Evolutionary conservation across 306 rosid species (phyloP), one percentile per base, ranked within the genome.

Genomic region (Castanospermum australe): DNA sequence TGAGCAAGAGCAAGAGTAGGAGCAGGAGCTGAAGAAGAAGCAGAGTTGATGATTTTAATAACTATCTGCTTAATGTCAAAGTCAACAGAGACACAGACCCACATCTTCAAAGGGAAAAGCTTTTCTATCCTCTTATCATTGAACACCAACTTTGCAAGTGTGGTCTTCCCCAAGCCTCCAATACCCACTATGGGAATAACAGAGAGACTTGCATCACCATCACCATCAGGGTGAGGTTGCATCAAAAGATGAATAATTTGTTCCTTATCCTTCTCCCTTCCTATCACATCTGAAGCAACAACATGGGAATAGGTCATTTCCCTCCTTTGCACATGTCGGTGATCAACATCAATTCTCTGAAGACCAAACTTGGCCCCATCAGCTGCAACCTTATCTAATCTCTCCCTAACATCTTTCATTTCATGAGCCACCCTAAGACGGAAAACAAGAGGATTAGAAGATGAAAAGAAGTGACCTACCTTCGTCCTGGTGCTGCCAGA

Each of bases 141-240:
- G 61, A 56, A 76, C 13, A 82, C 81, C 44, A 56, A 21, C 42
- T 76, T 75, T 1, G 81, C 78, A 21, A 81, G 65, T 42, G 72
- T 81, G 21, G 81, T 81, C 35, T 81, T 81, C 12, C 85, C 85
- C 66, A 81, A 4, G 41, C 85, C 85, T 6, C 81, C 81, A 11
- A 75, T 67, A 4, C 85, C 85, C 21, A 81, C 77, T 5, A 81
- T 75, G 35, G 85, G 85, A 38, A 81, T 68, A 5, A 75, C 85
- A n/a, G 28, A 24, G 5, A 38, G 5, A 5, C 62, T n/a, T 39
- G 15, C 9, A 6, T 1, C 0, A 60, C 42, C 11, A 0, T 8
- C 0, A 14, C 0, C 3, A 56, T 22, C 33, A 8, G 5, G 18
- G 7, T 30, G 15, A 5, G 1, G 15, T 0, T 22, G 0, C 6